Base-by-base conservation (phyloP, 2,329 filamentous ascomycete genomes). In the Monosporascus sp. region DNA sequence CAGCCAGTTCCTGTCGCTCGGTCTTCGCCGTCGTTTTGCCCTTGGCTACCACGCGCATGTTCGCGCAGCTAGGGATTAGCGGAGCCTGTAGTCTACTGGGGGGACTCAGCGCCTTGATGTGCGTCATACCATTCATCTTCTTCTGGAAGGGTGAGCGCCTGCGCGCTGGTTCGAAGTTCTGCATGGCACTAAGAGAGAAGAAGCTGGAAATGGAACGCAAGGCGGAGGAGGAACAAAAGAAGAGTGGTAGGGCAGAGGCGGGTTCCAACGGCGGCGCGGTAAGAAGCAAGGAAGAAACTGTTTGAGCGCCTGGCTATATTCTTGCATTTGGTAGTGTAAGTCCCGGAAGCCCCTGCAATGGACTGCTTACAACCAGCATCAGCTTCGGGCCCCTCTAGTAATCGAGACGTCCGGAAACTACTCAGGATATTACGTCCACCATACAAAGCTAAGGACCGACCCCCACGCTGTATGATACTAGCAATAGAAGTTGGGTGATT, bases 121-220 rank as follows among this genome's bases (percentile, higher is more conserved):
- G 76, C 53, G 59, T 70, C 22, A 74, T 81, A 5, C 79, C 79
- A 0, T 81, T 78, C 57, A 50, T 80, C 24, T 82, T 82, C 52
- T 73, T 82, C 48, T 80, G 77, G 76, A 77, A 81, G 58, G 79
- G 79, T 2, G 73, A 78, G 43, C 66, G 61, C 38, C 81, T 89
- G 44, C 75, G 85, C 24, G 76, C 73, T 24, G 76, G 76, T 11
- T 84, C 79, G 50, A 77, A 73, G 55, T 88, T 88, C 60, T 88
- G 85, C 61, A 80, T 82, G 61, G 81, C 81, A 47, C 65, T 88
- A 52, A 73, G 73, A 51, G 69, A 79, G 66, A 69, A 73, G 53
- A 83, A 79, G 61, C 73, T 73, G 27, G 75, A 78, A 58, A 68
- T 78, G 69, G 65, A 71, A 51, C 65, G 67, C 14, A 71, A 64